phyloP scores from a whole-genome alignment of 345 rosid genomes.

The Combretum micranthum region DNA sequence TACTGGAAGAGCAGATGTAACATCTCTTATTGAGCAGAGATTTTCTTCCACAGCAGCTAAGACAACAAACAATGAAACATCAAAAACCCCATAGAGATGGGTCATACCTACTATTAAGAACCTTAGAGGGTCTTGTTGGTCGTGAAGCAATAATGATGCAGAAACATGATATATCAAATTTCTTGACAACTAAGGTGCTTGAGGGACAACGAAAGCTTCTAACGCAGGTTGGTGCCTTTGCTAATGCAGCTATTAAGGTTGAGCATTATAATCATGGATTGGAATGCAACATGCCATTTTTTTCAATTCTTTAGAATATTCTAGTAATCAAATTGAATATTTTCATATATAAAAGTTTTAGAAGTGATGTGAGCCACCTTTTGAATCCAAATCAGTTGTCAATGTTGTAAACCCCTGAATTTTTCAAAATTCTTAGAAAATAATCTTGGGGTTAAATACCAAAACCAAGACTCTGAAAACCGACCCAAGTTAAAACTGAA shows the following conservation, averaged over 20 bases:
- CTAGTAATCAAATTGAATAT: neutral
- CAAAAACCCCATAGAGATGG: constrained; percentile 37
- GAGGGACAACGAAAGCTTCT: constrained; percentile 53
- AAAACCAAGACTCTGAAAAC: too few relatives aligned
- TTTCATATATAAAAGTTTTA: constrained; percentile 30
- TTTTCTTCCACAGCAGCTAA: constrained; percentile 20
- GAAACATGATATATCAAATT: constrained; percentile 30
- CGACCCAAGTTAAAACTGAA: too few relatives aligned
- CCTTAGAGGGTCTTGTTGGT: constrained; percentile 16
- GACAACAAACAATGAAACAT: too few relatives aligned
- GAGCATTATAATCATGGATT: neutral
- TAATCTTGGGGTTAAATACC: too few relatives aligned
- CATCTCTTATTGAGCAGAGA: constrained; percentile 16
- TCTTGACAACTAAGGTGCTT: constrained; percentile 35
- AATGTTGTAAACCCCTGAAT: too few relatives aligned
- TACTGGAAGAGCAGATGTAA: constrained; percentile 31
- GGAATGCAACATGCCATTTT: neutral
- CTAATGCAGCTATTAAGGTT: constrained; percentile 42
- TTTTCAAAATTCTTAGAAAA: too few relatives aligned
- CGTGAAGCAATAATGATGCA: constrained; percentile 31
- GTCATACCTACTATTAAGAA: constrained; percentile 22
- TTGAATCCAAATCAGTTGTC: constrained; percentile 38
- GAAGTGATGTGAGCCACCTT: constrained; percentile 39
- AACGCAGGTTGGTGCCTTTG: constrained; percentile 38
- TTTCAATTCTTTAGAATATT: neutral